These are phyloP conservation scores for Sphagnurus paluster DNA, from an alignment of 1,284 basidiomycete species.

Conservation along the genomic window DNA sequence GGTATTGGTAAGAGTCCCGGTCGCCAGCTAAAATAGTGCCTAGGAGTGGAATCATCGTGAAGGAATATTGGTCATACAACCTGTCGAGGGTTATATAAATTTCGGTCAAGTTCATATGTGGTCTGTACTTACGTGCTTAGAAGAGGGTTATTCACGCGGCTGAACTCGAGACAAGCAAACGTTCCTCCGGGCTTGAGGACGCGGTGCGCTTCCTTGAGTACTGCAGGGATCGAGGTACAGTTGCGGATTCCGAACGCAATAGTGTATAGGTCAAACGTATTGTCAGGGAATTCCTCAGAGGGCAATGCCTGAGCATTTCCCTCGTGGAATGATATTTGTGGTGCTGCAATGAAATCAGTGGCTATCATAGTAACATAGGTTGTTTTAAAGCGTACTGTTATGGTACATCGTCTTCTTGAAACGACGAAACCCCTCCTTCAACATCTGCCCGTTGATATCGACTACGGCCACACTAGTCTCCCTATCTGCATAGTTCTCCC, in stretches of 20 bases:
- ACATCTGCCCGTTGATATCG: conserved; percentile 96
- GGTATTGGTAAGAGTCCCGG: conserved; percentile 94
- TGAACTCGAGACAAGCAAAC: conserved; percentile 97
- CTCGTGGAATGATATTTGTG: conserved; percentile 91
- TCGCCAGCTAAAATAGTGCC: conserved; percentile 97
- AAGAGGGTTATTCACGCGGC: conserved; percentile 88
- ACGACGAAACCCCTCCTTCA: conserved; percentile 88
- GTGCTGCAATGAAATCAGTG: conserved; percentile 54
- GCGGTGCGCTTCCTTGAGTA: conserved; percentile 88
- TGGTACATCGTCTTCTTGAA: conserved; percentile 97
- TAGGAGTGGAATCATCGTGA: conserved; percentile 92
- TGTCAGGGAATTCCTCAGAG: conserved; percentile 64
- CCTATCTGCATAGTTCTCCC: conserved; percentile 85
- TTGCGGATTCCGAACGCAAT: conserved; percentile 99
- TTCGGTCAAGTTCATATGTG: conserved; percentile 1
- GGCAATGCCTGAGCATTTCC: conserved; percentile 90
- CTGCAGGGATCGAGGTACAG: conserved; percentile 91
- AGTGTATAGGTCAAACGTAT: conserved; percentile 94
- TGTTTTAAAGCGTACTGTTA: conserved; percentile 66
- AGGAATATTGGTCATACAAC: conserved; percentile 94
- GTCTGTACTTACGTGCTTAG: conserved; percentile 71
- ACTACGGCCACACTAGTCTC: conserved; percentile 90
- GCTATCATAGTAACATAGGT: conserved; percentile 7
- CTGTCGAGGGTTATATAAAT: conserved; percentile 42
- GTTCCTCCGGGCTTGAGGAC: conserved; percentile 96